Percentiles rank a stretch among this genome's conserved stretches.
phyloP scores from a whole-genome alignment of 1,284 basidiomycete genomes.

The Coniferiporia weirii region DNA sequence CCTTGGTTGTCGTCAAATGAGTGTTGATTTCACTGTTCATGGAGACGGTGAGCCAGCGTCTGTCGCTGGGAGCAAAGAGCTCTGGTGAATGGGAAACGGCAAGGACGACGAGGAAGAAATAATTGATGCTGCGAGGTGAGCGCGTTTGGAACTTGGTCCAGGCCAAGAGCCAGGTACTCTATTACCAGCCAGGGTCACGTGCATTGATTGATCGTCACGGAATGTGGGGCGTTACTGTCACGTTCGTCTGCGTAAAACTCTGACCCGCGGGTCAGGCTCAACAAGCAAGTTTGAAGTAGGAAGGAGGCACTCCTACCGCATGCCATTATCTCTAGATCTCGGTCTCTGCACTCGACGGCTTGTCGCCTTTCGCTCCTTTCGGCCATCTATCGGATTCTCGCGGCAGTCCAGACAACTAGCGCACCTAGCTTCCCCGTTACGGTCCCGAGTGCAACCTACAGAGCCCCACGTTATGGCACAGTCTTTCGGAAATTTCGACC shows the following conservation, averaged over 20 bases:
- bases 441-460: not conserved
- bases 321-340: constrained; percentile 1
- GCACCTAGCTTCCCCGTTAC: constrained; percentile 4
- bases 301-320: not conserved
- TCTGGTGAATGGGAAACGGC: not conserved
- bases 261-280: too few species aligned
- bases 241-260: too few species aligned
- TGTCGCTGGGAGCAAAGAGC: constrained; percentile 1
- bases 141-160: not conserved
- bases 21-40: not conserved
- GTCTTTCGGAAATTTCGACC: constrained; percentile 72
- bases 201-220: too few species aligned
- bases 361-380: constrained; percentile 11
- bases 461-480: constrained; percentile 20
- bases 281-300: too few species aligned
- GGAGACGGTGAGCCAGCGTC: not conserved
- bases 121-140: not conserved
- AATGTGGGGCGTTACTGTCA: too few species aligned
- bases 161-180: too few species aligned
- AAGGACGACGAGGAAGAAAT: not conserved
- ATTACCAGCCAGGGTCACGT: too few species aligned
- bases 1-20: constrained; percentile 21
- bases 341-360: constrained; percentile 5
- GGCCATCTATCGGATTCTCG: not conserved
- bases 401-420: constrained; percentile 6